phyloP scores from a whole-genome alignment of 78 protist species.

The Diacronema lutheri region DNA sequence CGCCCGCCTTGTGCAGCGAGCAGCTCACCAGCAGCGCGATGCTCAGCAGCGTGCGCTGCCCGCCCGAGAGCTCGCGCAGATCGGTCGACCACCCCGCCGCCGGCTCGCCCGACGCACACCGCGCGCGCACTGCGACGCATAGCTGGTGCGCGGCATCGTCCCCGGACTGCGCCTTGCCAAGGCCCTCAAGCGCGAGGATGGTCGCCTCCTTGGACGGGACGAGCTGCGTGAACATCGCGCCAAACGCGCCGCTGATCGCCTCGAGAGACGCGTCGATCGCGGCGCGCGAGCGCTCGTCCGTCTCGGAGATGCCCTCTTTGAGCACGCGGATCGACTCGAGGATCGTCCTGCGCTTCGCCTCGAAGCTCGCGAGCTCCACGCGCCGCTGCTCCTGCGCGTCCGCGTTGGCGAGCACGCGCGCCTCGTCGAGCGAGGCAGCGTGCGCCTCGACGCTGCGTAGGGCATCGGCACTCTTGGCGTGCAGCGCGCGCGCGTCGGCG shows the following conservation, averaged over 20 bases:
- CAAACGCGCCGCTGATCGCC: not conserved
- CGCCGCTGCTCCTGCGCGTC: not conserved
- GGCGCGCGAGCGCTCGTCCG: not conserved
- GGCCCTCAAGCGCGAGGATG: not conserved
- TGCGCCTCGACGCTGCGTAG: too few species aligned
- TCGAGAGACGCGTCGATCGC: not conserved
- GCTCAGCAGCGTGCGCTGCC: constrained; percentile 1
- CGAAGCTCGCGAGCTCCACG: not conserved
- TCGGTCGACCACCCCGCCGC: not conserved
- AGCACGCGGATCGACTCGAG: not conserved
- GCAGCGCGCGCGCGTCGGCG: too few species aligned
- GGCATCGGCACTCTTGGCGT: too few species aligned
- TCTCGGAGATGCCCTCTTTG: not conserved
- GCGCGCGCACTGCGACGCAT: not conserved
- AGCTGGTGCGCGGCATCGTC: too few species aligned
- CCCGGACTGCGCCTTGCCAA: too few species aligned
- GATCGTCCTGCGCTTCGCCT: too few species aligned
- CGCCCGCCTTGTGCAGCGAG: not conserved
- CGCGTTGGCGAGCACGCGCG: not conserved
- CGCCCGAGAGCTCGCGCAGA: not conserved
- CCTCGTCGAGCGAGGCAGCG: too few species aligned
- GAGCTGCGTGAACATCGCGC: not conserved
- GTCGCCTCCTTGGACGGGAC: not conserved
- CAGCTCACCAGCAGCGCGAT: not conserved
- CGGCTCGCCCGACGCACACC: not conserved